phyloP scores from a whole-genome alignment of 2,329 filamentous ascomycete species.

The Rutstroemia sp. region DNA sequence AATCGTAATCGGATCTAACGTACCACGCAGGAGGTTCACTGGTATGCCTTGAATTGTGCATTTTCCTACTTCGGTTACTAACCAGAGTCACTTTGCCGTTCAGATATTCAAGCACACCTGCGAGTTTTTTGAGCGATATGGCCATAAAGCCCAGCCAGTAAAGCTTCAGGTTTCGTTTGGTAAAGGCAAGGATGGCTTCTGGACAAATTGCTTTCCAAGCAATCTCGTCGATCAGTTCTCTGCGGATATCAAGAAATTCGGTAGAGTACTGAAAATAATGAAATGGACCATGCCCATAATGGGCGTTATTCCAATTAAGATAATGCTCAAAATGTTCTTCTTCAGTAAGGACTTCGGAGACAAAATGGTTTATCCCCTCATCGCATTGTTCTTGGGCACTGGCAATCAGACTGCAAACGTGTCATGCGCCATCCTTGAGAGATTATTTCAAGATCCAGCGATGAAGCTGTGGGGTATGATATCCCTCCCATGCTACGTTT shows the following conservation, averaged over 20 bases:
- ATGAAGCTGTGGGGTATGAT: slow-evolving; percentile 45
- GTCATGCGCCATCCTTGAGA: slow-evolving; percentile 57
- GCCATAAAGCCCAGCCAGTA: slow-evolving; percentile 48
- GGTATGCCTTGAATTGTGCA: slow-evolving; percentile 24
- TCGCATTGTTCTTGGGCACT: slow-evolving; percentile 67
- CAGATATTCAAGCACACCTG: slow-evolving; percentile 62
- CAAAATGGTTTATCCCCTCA: slow-evolving; percentile 62
- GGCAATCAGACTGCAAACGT: slow-evolving; percentile 67
- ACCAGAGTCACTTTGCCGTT: slow-evolving; percentile 9
- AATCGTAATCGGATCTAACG: neutral
- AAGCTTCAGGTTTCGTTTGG: slow-evolving; percentile 55
- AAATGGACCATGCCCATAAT: slow-evolving; percentile 54
- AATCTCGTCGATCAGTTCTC: slow-evolving; percentile 48
- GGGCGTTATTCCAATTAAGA: slow-evolving; percentile 53
- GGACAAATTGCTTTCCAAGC: slow-evolving; percentile 59
- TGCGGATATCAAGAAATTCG: slow-evolving; percentile 48
- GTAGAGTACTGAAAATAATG: slow-evolving; percentile 34
- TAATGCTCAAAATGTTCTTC: slow-evolving; percentile 58
- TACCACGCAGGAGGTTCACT: neutral
- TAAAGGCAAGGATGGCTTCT: slow-evolving; percentile 52
- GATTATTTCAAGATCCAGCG: slow-evolving; percentile 50
- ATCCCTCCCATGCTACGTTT: too few species aligned
- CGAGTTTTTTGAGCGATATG: slow-evolving; percentile 53
- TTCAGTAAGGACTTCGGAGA: slow-evolving; percentile 66
- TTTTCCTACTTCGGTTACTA: slow-evolving; percentile 16